Evolutionary conservation across 129 eudicot genomes (phyloP), one percentile per base, ranked within the genome.

Genomic region (Cynara cardunculus): DNA sequence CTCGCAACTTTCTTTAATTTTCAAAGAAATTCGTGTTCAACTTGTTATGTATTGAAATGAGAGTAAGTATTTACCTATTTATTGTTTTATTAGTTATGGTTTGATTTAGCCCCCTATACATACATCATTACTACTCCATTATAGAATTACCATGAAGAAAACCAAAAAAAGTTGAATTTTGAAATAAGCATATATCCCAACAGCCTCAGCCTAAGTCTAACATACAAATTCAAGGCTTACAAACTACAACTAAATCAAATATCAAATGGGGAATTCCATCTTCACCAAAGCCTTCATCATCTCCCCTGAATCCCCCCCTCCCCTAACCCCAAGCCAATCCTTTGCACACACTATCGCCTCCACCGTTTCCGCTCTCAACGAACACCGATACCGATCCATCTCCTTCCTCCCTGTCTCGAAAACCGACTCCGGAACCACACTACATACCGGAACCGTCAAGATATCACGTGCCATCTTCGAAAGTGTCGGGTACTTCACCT

Each of bases 391-490:
- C 7, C 87, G 75, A 73, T 92, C 97, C 93, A 90, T 90, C 82
- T 92, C 93, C 81, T 84, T 87, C 18, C 87, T 74, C 27, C 75
- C 86, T 0, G 89, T 87, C 64, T 90, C 89, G 41, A 92, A 92
- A n/a, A 90, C 93, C 31, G 88, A 69, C 21, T 77, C 88, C 0
- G 84, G 79, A 11, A 80, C 86, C 10, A 92, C 90, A 0, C 90
- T 90, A 0, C 85, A 84, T 21, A 92, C 96, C 6, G 96, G 97
- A 35, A 90, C 85, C 7, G 91, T 81, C 86, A 92, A 82, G 19
- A 92, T 87, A 81, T 92, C 97, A 25, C 95, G 88, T 25, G 97
- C 97, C 97, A 92, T 92, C 84, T 87, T 88, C 3, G 97, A 90
- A 7, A 92, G 86, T 18, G 93, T 92, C 2, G 97, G 97, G 84